Percentiles rank a stretch among this genome's conserved stretches.
phyloP scores from a whole-genome alignment of 148 eudicot genomes.

The Limonium bicolor region DNA sequence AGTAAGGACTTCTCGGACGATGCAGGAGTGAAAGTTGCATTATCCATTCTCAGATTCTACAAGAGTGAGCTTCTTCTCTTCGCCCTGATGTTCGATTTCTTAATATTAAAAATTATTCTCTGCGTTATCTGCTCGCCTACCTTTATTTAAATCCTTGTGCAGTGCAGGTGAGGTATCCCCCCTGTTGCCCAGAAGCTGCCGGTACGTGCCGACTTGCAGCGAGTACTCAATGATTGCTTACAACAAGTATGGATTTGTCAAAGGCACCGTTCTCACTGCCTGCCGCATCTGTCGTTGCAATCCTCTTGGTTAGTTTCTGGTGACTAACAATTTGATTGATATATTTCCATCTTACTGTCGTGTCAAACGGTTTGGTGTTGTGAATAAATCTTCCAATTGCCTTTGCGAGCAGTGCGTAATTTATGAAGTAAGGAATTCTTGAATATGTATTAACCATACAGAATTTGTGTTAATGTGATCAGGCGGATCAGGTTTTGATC shows the following conservation, averaged over 20 bases:
- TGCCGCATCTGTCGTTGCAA: conserved; percentile 94
- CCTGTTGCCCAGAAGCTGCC: conserved; percentile 71
- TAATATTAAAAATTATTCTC: background rate
- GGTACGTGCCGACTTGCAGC: conserved; percentile 90
- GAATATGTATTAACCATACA: background rate
- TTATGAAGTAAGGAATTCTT: background rate
- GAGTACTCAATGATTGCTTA: conserved; percentile 96
- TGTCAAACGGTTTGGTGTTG: background rate
- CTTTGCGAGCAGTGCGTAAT: background rate
- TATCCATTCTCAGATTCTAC: conserved; percentile 71
- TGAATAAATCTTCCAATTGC: background rate
- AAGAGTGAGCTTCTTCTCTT: conserved; percentile 33
- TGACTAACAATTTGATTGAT: background rate
- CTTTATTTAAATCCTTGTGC: background rate
- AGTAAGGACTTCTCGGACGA: conserved; percentile 20
- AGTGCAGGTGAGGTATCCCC: conserved; percentile 84
- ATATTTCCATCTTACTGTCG: background rate
- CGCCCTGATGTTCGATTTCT: background rate
- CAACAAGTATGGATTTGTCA: conserved; percentile 77
- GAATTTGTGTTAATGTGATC: background rate
- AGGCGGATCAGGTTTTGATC: conserved; percentile 36
- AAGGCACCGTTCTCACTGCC: conserved; percentile 64
- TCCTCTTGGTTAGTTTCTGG: conserved; percentile 46
- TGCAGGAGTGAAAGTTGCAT: conserved; percentile 61
- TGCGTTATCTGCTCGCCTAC: background rate